phyloP scores from a whole-genome alignment of 2,329 filamentous ascomycete genomes.

The Ceratocystis alfenasii region DNA sequence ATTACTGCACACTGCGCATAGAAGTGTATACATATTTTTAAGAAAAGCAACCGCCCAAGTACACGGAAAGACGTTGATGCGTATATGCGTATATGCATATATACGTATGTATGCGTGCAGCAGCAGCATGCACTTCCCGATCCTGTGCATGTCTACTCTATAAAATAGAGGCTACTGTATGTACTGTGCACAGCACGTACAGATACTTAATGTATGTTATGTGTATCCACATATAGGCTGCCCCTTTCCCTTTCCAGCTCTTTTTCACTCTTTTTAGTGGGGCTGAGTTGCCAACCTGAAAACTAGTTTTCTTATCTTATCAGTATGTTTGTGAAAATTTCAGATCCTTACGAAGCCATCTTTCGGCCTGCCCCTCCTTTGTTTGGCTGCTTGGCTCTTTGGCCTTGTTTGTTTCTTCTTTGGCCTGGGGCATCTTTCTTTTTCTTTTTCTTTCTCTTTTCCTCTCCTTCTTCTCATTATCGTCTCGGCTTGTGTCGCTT shows the following conservation, averaged over 20 bases:
- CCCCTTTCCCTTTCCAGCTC: neutral
- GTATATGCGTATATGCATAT: neutral
- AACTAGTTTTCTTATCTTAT: constrained; percentile 2
- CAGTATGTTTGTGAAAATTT: constrained; percentile 3
- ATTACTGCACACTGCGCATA: too few species aligned
- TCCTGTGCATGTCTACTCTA: neutral
- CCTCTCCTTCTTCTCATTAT: neutral
- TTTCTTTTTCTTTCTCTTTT: constrained; percentile 8
- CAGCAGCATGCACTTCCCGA: too few species aligned
- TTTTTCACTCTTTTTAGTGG: neutral
- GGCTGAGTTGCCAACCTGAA: neutral
- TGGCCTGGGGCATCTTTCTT: neutral
- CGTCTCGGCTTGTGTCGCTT: neutral
- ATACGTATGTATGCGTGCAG: neutral
- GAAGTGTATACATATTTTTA: too few species aligned
- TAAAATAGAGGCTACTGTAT: neutral
- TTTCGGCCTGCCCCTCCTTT: constrained; percentile 6
- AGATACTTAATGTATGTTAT: too few species aligned
- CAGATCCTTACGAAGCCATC: constrained; percentile 5
- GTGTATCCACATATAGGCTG: neutral
- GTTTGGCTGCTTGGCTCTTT: neutral
- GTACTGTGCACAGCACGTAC: too few species aligned
- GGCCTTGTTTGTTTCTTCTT: neutral
- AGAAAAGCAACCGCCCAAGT: too few species aligned
- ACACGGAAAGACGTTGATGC: neutral